Base-by-base conservation (phyloP, 345 rosid genomes). In the Salix udensis region DNA sequence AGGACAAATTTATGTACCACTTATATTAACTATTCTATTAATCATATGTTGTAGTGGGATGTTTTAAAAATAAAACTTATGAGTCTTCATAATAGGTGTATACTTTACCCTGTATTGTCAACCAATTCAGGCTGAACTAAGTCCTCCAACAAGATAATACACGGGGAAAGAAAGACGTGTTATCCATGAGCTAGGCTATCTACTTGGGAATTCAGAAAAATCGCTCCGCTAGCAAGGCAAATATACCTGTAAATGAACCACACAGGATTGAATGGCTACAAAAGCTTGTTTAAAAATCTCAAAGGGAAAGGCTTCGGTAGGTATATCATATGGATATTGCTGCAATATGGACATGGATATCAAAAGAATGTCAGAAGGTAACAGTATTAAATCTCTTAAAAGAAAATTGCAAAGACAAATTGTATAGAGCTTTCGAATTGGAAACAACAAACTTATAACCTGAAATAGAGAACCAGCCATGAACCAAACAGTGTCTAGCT, bases 401-500 rank as follows among this genome's bases (percentile, higher is more conserved):
- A 4, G 28, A 3, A 44, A 64, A 12, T 52, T 1, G 21, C 1
- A 37, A 42, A 0, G 44, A 11, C 26, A 39, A 9, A 34, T 36
- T 21, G 23, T 71, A 26, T 36, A 37, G 26, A 42, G 19, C 39
- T 5, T 80, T 62, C 31, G 16, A 3, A 42, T 28, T 58, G 71
- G 58, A 40, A 67, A 67, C 44, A 26, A 34, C 37, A 76, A 68
- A 61, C 21, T 52, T 28, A 74, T 80, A 75, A 93, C 97, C 98
- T 93, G 97, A 91, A 95, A 95, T 78, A 95, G 85, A 74, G 98
- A 95, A 72, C 97, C 98, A 77, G 97, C 98, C 98, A 95, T 95
- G 85, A 95, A 95, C 98, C 97, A 95, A 76, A 95, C 96, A 50
- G 97, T 93, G 84, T 93, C 98, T 24, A 95, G 97, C 88, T 95